A percentile compares a stretch with the other conserved stretches of the same genome.
Evolutionary conservation across 768 basidiomycete genomes (phyloP).

Genomic region (Lactarius indigo): DNA sequence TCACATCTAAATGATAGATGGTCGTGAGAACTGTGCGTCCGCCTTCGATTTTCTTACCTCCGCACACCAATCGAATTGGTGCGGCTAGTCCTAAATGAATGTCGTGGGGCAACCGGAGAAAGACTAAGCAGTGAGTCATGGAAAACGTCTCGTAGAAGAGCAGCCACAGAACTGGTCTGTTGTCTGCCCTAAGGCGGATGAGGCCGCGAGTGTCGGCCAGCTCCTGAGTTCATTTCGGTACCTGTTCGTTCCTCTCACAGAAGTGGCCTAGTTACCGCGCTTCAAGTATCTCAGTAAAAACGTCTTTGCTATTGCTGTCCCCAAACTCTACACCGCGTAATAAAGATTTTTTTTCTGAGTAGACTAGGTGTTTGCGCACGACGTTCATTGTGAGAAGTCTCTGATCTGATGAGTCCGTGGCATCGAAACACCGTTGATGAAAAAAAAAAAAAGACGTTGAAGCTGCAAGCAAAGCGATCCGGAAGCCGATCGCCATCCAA

Average conservation of each 20-base stretch:
- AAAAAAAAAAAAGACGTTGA: background rate
- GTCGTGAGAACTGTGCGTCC: slow-evolving; percentile 8
- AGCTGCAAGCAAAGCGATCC: background rate
- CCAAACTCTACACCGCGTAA: background rate
- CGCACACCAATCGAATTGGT: background rate
- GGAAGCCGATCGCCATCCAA: background rate
- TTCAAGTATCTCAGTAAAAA: background rate
- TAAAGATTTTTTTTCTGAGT: background rate
- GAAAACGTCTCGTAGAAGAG: background rate
- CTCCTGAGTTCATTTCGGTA: background rate
- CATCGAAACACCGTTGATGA: background rate
- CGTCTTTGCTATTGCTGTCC: background rate
- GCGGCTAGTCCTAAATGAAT: background rate
- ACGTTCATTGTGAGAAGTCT: background rate
- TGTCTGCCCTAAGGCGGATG: background rate
- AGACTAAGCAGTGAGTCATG: background rate
- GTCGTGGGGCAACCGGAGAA: background rate
- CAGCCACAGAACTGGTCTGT: background rate
- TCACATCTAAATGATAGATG: slow-evolving; percentile 17
- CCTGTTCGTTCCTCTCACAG: background rate
- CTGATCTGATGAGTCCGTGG: background rate
- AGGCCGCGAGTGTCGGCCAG: background rate
- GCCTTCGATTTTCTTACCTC: background rate
- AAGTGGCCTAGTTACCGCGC: background rate
- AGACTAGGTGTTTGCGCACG: background rate